phyloP scores from a whole-genome alignment of 2,329 filamentous ascomycete species.

The Chaetomiaceae sp. region DNA sequence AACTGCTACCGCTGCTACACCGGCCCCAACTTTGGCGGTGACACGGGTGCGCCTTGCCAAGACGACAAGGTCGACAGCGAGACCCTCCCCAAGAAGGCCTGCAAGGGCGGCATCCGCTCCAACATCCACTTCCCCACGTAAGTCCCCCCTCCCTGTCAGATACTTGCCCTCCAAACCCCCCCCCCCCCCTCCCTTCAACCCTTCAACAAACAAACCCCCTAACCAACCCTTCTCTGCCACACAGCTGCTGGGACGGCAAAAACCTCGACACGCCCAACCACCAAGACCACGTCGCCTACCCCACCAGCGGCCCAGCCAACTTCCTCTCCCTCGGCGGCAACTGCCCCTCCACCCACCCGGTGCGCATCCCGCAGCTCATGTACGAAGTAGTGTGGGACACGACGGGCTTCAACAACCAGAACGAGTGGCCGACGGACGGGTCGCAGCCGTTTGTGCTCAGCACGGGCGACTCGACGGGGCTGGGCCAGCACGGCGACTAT shows the following conservation, averaged over 20 bases:
- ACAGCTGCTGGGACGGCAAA: slow-evolving; percentile 45
- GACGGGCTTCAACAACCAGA: slow-evolving; percentile 35
- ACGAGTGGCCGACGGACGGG: slow-evolving; percentile 36
- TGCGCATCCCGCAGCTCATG: slow-evolving; percentile 44
- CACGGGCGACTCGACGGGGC: slow-evolving; percentile 37
- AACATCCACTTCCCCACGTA: slow-evolving; percentile 46
- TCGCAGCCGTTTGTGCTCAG: slow-evolving; percentile 35
- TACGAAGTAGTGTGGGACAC: slow-evolving; percentile 45
- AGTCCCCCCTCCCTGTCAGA: slow-evolving; percentile 50
- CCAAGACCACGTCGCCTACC: slow-evolving; percentile 40
- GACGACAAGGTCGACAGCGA: slow-evolving; percentile 39
- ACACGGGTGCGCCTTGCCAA: slow-evolving; percentile 30
- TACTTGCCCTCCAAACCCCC: no score
- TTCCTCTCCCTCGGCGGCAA: slow-evolving; percentile 34
- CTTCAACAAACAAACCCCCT: slow-evolving; percentile 40
- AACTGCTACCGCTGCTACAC: slow-evolving; percentile 44
- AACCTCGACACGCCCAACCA: slow-evolving; percentile 46
- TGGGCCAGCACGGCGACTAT: slow-evolving; percentile 41
- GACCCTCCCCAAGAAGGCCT: slow-evolving; percentile 35
- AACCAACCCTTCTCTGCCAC: slow-evolving; percentile 6
- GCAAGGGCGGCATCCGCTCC: slow-evolving; percentile 41
- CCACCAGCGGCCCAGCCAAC: slow-evolving; percentile 37
- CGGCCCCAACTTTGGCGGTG: slow-evolving; percentile 42
- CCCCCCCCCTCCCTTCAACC: slow-evolving; percentile 41
- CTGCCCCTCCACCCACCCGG: slow-evolving; percentile 36